Evolutionary conservation across 2,329 filamentous ascomycete genomes (phyloP), one percentile per base, ranked within the genome.

Genomic region (Talaromyces sp.): DNA sequence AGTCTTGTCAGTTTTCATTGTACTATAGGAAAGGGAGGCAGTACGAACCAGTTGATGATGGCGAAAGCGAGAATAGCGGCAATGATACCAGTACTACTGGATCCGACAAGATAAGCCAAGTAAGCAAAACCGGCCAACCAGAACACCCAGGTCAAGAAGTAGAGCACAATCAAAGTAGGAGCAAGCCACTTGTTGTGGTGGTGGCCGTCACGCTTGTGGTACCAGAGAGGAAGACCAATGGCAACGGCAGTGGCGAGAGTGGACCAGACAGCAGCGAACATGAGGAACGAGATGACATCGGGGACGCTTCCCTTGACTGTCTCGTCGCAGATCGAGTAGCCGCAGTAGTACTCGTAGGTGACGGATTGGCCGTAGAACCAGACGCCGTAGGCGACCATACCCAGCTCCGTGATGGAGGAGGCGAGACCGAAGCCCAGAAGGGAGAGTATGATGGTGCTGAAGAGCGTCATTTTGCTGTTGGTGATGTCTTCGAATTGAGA

Each of bases 111-210:
- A 33, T 63, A 60, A 13, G 69, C 73, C 22, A 74, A 63, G 52
- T 74, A 70, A 22, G 74, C 72, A 57, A 75, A 75, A 14, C 66
- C 62, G 11, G 72, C 73, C 56, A 75, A 61, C 74, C 73, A 75
- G 59, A 75, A 75, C 19, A 74, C 68, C 68, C 68, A 72, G 2
- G 72, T 75, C n/a, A 73, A 54, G 45, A 72, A 71, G 65, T 72
- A 74, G 8, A 71, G 24, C 2, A 67, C 62, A 19, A 72, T 62
- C 14, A 71, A 67, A 3, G 27, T 62, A 10, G 70, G 63, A 9
- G 70, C 69, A 24, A 74, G 63, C 60, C 70, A 68, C 10, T 45
- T 66, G 52, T 72, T 72, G 27, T 71, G 61, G 47, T 66, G 69
- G 14, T 54, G 41, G n/a, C 22, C 59, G 8, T 68, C 67, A 48